A percentile compares a stretch with the other conserved stretches of the same genome.
These are phyloP conservation scores for Aspergillus affinis DNA, from an alignment of 495 filamentous ascomycete species.

Conservation along the genomic window DNA sequence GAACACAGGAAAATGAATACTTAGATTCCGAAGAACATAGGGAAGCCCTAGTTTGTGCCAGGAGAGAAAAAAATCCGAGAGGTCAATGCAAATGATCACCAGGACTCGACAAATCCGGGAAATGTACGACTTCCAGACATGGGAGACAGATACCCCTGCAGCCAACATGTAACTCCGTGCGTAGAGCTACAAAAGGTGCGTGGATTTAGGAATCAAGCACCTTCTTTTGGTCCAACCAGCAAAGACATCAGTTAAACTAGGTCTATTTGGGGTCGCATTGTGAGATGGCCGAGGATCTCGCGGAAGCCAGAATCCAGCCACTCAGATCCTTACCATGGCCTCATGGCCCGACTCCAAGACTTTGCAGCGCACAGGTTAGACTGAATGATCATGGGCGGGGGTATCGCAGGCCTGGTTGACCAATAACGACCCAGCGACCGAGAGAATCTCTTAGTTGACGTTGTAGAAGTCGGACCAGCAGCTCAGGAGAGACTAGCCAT, in stretches of 20 bases:
- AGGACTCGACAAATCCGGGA: not conserved
- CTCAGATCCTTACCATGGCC: not conserved
- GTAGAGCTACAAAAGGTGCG: not conserved
- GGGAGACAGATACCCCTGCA: not conserved
- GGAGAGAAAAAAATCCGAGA: no score
- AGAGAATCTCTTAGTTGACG: slow-evolving; percentile 37
- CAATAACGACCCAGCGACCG: slow-evolving; percentile 45
- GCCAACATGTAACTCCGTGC: not conserved
- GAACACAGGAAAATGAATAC: no score
- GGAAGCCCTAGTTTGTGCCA: no score
- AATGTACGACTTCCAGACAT: not conserved
- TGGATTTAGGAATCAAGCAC: not conserved
- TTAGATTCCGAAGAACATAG: no score
- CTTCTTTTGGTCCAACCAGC: not conserved
- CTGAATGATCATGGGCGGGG: slow-evolving; percentile 39
- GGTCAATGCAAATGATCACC: not conserved
- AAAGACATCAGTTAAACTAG: no score
- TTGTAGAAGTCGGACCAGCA: slow-evolving; percentile 52
- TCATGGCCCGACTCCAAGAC: slow-evolving; percentile 7
- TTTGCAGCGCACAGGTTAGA: slow-evolving; percentile 31
- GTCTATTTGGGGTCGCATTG: no score
- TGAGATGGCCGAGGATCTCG: no score
- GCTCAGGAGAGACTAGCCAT: no score
- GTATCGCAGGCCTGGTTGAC: slow-evolving; percentile 34
- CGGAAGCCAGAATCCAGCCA: no score